Percentiles rank a stretch among this genome's conserved stretches.
Evolutionary conservation across 495 filamentous ascomycete genomes (phyloP).

Genomic region (Penicillium roqueforti): DNA sequence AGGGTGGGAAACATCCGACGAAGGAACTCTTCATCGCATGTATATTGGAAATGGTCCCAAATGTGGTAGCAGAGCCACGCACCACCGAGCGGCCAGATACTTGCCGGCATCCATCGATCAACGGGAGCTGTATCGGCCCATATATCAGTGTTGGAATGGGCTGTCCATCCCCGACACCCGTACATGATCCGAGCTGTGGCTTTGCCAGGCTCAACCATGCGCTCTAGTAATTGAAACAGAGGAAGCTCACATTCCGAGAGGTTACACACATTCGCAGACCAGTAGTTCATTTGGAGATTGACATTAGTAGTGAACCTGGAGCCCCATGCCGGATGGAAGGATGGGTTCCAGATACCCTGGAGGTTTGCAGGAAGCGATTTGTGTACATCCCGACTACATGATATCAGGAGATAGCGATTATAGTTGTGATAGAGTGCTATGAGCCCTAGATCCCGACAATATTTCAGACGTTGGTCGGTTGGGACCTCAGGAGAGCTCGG

Average conservation of each 20-base stretch:
- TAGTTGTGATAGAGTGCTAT: slow-evolving; percentile 45
- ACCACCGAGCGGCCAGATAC: slow-evolving; percentile 45
- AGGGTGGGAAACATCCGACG: slow-evolving; percentile 32
- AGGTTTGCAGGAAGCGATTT: slow-evolving; percentile 51
- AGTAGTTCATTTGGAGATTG: slow-evolving; percentile 61
- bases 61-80: slow-evolving; percentile 48
- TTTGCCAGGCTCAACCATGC: slow-evolving; percentile 31
- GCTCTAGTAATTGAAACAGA: slow-evolving; percentile 41
- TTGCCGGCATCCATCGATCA: slow-evolving; percentile 43
- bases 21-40: slow-evolving; percentile 32
- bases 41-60: slow-evolving; percentile 45
- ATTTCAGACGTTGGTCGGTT: slow-evolving; percentile 27
- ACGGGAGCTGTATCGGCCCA: slow-evolving; percentile 48
- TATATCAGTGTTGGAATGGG: slow-evolving; percentile 48
- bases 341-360: slow-evolving; percentile 55
- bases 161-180: slow-evolving; percentile 43
- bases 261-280: slow-evolving; percentile 46
- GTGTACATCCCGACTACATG: slow-evolving; percentile 36
- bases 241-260: slow-evolving; percentile 30
- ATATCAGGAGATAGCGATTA: slow-evolving; percentile 45
- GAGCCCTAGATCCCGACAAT: slow-evolving; percentile 33
- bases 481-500: slow-evolving; percentile 21
- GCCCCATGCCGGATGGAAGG: slow-evolving; percentile 48
- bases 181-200: slow-evolving; percentile 45
- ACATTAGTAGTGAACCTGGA: slow-evolving; percentile 56